These are phyloP conservation scores for Epichloe elymi DNA, from an alignment of 2,329 filamentous ascomycete species.

Conservation along the genomic window DNA sequence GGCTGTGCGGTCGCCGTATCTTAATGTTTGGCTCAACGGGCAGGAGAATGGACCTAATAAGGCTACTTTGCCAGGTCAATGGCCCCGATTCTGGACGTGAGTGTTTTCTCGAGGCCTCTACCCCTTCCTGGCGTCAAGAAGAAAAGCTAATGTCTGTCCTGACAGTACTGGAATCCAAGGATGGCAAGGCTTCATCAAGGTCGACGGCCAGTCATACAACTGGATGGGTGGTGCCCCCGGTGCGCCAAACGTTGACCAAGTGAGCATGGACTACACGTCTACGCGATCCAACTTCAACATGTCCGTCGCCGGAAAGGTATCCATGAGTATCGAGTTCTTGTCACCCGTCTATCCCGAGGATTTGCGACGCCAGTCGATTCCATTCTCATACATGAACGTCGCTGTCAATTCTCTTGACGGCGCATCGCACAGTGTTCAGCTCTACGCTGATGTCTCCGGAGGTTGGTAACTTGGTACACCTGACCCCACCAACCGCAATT, in stretches of 20 bases:
- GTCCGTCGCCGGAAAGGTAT: constrained; percentile 45
- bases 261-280: constrained; percentile 55
- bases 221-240: constrained; percentile 52
- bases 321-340: constrained; percentile 56
- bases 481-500: no score
- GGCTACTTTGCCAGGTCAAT: constrained; percentile 54
- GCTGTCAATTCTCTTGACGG: constrained; percentile 51
- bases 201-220: constrained; percentile 49
- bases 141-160: background rate
- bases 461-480: constrained; percentile 5
- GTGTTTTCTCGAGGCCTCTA: constrained; percentile 13
- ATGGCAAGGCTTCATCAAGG: constrained; percentile 57
- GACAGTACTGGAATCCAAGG: constrained; percentile 38
- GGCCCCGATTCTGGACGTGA: constrained; percentile 57
- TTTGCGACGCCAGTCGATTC: constrained; percentile 51
- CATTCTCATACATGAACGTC: constrained; percentile 58
- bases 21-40: constrained; percentile 56
- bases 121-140: background rate
- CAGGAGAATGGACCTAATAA: constrained; percentile 44
- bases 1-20: constrained; percentile 61
- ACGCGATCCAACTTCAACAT: constrained; percentile 59
- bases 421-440: constrained; percentile 46
- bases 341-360: constrained; percentile 58
- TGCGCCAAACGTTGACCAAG: constrained; percentile 42
- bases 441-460: constrained; percentile 58